Evolutionary conservation across 2,329 filamentous ascomycete species (phyloP).

Genomic region (Lasiodiplodia gonubiensis): DNA sequence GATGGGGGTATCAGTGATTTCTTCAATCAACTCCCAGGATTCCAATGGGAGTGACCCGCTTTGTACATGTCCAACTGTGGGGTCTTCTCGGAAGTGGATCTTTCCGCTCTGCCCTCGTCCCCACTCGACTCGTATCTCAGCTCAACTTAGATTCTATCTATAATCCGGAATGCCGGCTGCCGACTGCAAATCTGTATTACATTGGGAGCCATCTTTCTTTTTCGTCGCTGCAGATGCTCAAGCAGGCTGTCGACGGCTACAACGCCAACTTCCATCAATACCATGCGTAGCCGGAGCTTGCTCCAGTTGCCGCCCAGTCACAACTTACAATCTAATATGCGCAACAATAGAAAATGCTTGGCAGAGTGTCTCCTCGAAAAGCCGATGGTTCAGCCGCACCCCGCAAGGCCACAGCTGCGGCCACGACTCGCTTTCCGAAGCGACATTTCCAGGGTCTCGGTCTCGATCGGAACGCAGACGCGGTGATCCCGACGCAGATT

Average conservation of each 20-base stretch:
- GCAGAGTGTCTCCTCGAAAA: no score
- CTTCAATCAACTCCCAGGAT: conserved; percentile 23
- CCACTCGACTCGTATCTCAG: neutral
- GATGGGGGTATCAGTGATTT: conserved; percentile 5
- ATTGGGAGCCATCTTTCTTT: neutral
- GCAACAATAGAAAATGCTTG: neutral
- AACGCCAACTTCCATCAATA: neutral
- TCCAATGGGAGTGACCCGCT: conserved; percentile 16
- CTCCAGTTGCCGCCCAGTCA: neutral
- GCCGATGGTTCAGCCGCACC: neutral
- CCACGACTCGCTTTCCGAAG: neutral
- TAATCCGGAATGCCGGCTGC: neutral
- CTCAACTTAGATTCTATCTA: neutral
- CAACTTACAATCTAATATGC: neutral
- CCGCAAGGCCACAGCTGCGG: neutral
- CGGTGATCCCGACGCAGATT: neutral
- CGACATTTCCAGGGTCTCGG: neutral
- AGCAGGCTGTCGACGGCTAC: neutral
- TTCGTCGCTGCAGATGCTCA: neutral
- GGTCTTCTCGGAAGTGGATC: neutral
- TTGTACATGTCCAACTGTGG: neutral
- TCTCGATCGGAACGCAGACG: neutral
- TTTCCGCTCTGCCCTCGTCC: neutral
- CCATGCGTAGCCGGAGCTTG: neutral
- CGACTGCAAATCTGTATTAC: neutral